Base-by-base conservation (phyloP, 768 basidiomycete genomes). In the Xerocomus potaroensis region DNA sequence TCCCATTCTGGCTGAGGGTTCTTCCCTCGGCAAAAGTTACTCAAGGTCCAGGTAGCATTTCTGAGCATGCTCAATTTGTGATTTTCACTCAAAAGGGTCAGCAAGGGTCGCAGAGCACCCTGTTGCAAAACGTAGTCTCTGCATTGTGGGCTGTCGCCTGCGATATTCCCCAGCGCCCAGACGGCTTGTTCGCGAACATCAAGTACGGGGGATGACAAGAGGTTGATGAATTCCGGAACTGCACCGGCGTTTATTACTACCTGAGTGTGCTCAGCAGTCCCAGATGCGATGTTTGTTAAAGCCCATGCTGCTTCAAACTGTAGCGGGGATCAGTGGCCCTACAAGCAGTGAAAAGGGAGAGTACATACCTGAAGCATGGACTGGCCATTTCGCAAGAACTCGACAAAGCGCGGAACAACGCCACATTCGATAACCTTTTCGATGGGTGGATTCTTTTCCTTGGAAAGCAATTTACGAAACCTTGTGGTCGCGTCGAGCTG, bases 131-230 rank as follows among this genome's bases (percentile, higher is more conserved):
- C 96, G 59, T 93, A 94, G 65, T 99, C 96, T 60, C 96, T 75
- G 78, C 96, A 99, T 64, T 88, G 83, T 18, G 96, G 96, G 55
- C 92, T 95, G 69, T 99, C 96, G 50, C 96, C 96, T 43, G 96
- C 96, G 54, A 99, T 98, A 72, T 99, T 99, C 48, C 96, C 96
- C 50, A 99, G 78, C 18, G 96, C 96, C 96, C 95, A 99, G 21
- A 99, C 96, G 21, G 96, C 96, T 71, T 99, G 96, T 71, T 99
- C 96, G 50, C 95, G 85, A 51, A 99, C 96, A 70, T 99, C 96
- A 49, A 93, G 77, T 30, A 96, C 92, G 34, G 83, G 74, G n/a
- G 94, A 96, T 8, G 91, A 93, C 33, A 98, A 74, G 38, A 99
- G 81, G 57, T 91, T 91, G 74, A 99, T 97, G 65, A 99, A 99